Evolutionary conservation across 2,329 filamentous ascomycete genomes (phyloP).

Genomic region (Paecilomyces sp.): DNA sequence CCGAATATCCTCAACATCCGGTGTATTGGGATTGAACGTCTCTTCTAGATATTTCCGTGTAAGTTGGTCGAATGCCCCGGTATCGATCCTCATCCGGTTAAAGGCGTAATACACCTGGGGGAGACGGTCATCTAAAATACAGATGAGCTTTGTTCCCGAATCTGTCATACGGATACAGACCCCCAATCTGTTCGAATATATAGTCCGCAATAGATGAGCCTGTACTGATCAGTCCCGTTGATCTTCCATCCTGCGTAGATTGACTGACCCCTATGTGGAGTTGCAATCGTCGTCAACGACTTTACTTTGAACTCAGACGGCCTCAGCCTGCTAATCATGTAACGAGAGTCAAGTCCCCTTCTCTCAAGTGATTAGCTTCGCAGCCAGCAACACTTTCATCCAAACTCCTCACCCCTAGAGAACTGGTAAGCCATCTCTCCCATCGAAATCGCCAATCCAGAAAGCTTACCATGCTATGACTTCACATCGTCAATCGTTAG

Average conservation of each 20-base stretch:
- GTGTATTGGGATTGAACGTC: slow-evolving; percentile 53
- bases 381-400: neutral
- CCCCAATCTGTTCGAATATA: slow-evolving; percentile 51
- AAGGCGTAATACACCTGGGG: slow-evolving; percentile 51
- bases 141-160: slow-evolving; percentile 25
- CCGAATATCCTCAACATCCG: slow-evolving; percentile 47
- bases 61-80: slow-evolving; percentile 55
- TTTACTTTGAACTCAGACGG: slow-evolving; percentile 67
- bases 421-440: slow-evolving; percentile 3
- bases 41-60: slow-evolving; percentile 52
- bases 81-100: slow-evolving; percentile 48
- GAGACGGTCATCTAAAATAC: slow-evolving; percentile 37
- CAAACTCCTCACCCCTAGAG: slow-evolving; percentile 23
- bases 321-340: slow-evolving; percentile 55
- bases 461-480: slow-evolving; percentile 42
- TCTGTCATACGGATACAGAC: slow-evolving; percentile 21
- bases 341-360: slow-evolving; percentile 57
- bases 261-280: slow-evolving; percentile 48
- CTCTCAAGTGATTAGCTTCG: slow-evolving; percentile 3
- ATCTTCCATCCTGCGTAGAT: neutral
- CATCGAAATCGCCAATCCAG: neutral
- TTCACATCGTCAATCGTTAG: slow-evolving; percentile 11
- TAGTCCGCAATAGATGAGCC: slow-evolving; percentile 58
- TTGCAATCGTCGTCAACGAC: slow-evolving; percentile 57
- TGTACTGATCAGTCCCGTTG: slow-evolving; percentile 10